Conservation (phyloP, 1,284 basidiomycete genomes). For the Leccinum solheimii region DNA sequence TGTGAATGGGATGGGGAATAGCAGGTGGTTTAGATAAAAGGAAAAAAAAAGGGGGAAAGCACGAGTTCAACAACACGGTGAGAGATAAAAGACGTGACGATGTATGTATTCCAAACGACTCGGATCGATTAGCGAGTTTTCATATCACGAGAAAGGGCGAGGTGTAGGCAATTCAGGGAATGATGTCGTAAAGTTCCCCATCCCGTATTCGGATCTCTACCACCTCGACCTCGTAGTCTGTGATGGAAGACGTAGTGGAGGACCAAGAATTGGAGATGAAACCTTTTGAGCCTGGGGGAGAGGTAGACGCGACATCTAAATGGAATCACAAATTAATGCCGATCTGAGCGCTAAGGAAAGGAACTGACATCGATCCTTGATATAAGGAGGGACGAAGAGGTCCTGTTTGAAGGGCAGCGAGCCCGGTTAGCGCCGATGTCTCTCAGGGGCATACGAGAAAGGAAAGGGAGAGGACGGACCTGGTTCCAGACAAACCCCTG, state of each 20-base stretch:
- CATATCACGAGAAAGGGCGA: slow-evolving; percentile 3
- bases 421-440: slow-evolving; percentile 7
- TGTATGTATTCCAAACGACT: slow-evolving; percentile 18
- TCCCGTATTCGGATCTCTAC: slow-evolving; percentile 81
- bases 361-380: slow-evolving; percentile 80
- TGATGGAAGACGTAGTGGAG: slow-evolving; percentile 61
- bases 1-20: not conserved
- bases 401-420: slow-evolving; percentile 47
- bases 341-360: slow-evolving; percentile 17
- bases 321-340: not conserved
- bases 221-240: slow-evolving; percentile 77
- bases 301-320: slow-evolving; percentile 78
- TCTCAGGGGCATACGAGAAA: not conserved
- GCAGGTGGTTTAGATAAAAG: slow-evolving; percentile 1
- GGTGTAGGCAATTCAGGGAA: slow-evolving; percentile 48
- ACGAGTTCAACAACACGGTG: slow-evolving; percentile 10
- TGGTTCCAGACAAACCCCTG: slow-evolving; percentile 90
- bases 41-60: slow-evolving; percentile 5
- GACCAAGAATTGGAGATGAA: slow-evolving; percentile 69
- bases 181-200: slow-evolving; percentile 71
- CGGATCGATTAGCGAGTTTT: slow-evolving; percentile 12
- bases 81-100: slow-evolving; percentile 5
- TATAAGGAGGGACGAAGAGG: slow-evolving; percentile 80
- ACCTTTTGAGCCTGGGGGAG: slow-evolving; percentile 65
- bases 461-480: slow-evolving; percentile 42